Evolutionary conservation across 2,329 filamentous ascomycete genomes (phyloP).

Genomic region (Apiospora aurea): DNA sequence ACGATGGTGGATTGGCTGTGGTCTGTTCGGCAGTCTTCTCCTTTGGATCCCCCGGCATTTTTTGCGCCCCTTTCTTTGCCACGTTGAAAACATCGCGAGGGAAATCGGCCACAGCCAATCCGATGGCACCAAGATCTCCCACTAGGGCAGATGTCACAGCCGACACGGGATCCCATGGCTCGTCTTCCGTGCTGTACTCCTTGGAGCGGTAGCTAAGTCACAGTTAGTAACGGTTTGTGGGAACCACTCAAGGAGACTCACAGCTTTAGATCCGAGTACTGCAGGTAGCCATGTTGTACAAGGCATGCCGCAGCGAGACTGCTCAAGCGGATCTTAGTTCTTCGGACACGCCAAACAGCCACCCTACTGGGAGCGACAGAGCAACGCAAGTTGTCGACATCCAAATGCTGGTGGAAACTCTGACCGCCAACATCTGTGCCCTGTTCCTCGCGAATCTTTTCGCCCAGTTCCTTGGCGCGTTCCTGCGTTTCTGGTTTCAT

Average conservation of each 20-base stretch:
- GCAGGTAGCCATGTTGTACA: slow-evolving; percentile 67
- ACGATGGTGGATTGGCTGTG: background rate
- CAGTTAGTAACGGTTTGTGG: slow-evolving; percentile 27
- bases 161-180: slow-evolving; percentile 80
- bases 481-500: slow-evolving; percentile 65
- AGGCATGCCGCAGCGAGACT: slow-evolving; percentile 75
- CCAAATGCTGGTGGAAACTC: slow-evolving; percentile 75
- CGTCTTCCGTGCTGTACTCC: slow-evolving; percentile 80
- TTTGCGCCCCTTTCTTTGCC: slow-evolving; percentile 27
- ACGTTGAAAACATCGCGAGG: slow-evolving; percentile 63
- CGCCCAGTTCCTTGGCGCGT: slow-evolving; percentile 64
- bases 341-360: slow-evolving; percentile 78
- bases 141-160: slow-evolving; percentile 79
- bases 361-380: slow-evolving; percentile 70
- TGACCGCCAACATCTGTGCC: slow-evolving; percentile 69
- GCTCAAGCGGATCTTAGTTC: slow-evolving; percentile 72
- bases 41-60: slow-evolving; percentile 28
- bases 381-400: slow-evolving; percentile 73
- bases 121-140: slow-evolving; percentile 81
- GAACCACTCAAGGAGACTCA: slow-evolving; percentile 49
- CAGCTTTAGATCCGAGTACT: slow-evolving; percentile 77
- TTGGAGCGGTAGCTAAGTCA: slow-evolving; percentile 53
- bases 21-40: slow-evolving; percentile 31
- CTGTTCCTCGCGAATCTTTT: slow-evolving; percentile 70
- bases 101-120: slow-evolving; percentile 82